Base-by-base conservation (phyloP, 164 flowering plant genomes). In the Liriodendron chinense region DNA sequence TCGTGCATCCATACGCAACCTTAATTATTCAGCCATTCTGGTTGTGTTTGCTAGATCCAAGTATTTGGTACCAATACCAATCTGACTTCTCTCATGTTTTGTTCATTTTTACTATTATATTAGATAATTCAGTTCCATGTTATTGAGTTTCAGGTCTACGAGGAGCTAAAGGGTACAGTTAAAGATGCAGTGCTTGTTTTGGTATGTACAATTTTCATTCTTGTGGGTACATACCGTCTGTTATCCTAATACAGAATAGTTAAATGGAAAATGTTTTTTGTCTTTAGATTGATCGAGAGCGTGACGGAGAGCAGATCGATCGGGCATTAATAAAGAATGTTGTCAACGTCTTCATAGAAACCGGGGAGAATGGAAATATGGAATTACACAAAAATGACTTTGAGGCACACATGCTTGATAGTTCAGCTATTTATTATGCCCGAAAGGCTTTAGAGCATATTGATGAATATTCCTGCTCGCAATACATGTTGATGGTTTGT, bases 341-440 rank as follows among this genome's bases (percentile, higher is more conserved):
- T 14, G 13, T 85, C 7, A 78, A 75, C 68, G 73, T 83, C 61
- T 85, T 82, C 68, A 80, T 80, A 49, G 87, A 83, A 63, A 79
- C 85, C 57, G 85, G 82, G 48, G 90, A 90, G 93, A 89, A 90
- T 49, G 73, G 76, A 75, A 77, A 68, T 0, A 76, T 78, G 80
- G 78, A 80, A 2, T 57, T 24, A 16, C 85, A 86, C 65, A 82
- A 80, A 34, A 69, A 72, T 10, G 84, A 85, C 65, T 86, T 86
- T 64, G 87, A 86, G 77, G 73, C 72, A 10, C 28, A 21, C 63
- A 53, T 85, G 86, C 78, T 85, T n/a, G 23, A 80, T 21, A 84
- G 79, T 75, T 79, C 85, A 49, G 79, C 78, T 77, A 76, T 76
- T 14, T 85, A 83, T 68, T 83, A 85, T 73, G 77, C 86, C 9